phyloP scores from a whole-genome alignment of 2,329 filamentous ascomycete genomes.

The Venturia nashicola region DNA sequence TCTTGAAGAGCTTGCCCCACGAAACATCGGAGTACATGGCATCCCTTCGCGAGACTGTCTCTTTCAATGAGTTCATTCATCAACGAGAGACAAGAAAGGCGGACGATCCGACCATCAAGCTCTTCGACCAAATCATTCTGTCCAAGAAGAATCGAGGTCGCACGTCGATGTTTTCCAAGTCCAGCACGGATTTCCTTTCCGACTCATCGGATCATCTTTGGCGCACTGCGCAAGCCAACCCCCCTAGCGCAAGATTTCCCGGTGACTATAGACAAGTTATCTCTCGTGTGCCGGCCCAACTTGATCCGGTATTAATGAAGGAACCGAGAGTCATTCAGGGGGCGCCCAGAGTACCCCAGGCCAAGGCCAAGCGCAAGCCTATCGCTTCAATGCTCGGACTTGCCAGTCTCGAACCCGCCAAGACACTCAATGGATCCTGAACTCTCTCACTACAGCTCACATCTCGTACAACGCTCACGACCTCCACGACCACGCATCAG shows the following conservation, averaged over 20 bases:
- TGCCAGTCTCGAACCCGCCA: background rate
- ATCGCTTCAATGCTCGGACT: background rate
- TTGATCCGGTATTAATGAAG: constrained; percentile 81
- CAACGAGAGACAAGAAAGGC: constrained; percentile 57
- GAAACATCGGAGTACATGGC: constrained; percentile 54
- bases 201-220: constrained; percentile 71
- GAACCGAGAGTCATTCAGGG: constrained; percentile 85
- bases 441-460: background rate
- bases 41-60: constrained; percentile 53
- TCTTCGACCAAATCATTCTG: constrained; percentile 76
- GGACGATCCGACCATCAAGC: constrained; percentile 53
- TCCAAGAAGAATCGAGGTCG: constrained; percentile 63
- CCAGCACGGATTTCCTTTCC: constrained; percentile 49
- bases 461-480: background rate
- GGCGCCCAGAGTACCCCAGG: constrained; percentile 50
- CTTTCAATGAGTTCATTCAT: constrained; percentile 75
- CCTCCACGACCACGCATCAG: background rate
- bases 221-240: constrained; percentile 51
- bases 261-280: constrained; percentile 41
- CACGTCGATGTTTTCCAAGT: constrained; percentile 51
- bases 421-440: background rate
- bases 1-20: constrained; percentile 49
- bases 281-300: constrained; percentile 57
- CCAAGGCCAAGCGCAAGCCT: constrained; percentile 31
- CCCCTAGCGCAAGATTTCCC: constrained; percentile 41